Base-by-base conservation (phyloP, 257 asterid species). In the Mitragyna speciosa region DNA sequence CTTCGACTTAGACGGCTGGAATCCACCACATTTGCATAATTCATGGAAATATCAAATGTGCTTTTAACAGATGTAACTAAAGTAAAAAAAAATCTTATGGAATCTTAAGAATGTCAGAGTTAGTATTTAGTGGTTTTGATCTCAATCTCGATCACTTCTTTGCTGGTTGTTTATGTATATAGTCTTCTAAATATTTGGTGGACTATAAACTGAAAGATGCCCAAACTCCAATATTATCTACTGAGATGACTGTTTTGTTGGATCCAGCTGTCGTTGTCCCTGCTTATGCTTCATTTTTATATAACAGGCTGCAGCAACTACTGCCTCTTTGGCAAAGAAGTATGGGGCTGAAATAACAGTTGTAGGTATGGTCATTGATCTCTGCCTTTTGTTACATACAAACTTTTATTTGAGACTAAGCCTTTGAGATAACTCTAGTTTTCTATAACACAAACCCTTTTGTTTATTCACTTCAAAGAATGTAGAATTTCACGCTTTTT, bases 291-390 rank as follows among this genome's bases (percentile, higher is more conserved):
- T 70, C 49, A 30, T 70, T 79, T 71, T 39, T 80, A 52, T 65
- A 81, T 74, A 49, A 58, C 79, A 95, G 99, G 99, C 99, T 36
- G 89, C 97, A 61, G 89, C 96, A 36, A 93, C 99, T 12, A 88
- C 88, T 76, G 93, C 98, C 83, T 96, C 99, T 80, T 86, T 96
- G 92, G 99, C 97, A 39, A 96, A 96, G 89, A 96, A 92, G 89
- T 96, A 94, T 86, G 97, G 98, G 72, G 97, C 97, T 77, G 98
- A 96, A 76, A 94, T 96, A 80, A 94, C 98, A 36, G 99, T 96
- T 72, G 90, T 94, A 71, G 98, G 99, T 94, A 92, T 61, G 85
- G 70, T 54, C 54, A 20, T 43, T 78, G n/a, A 51, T 81, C 63
- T 52, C 66, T 43, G 39, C 76, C 30, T 70, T 41, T 81, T 66